These are phyloP conservation scores for Buxus sempervirens DNA, from an alignment of 164 flowering plant species.

Conservation along the genomic window DNA sequence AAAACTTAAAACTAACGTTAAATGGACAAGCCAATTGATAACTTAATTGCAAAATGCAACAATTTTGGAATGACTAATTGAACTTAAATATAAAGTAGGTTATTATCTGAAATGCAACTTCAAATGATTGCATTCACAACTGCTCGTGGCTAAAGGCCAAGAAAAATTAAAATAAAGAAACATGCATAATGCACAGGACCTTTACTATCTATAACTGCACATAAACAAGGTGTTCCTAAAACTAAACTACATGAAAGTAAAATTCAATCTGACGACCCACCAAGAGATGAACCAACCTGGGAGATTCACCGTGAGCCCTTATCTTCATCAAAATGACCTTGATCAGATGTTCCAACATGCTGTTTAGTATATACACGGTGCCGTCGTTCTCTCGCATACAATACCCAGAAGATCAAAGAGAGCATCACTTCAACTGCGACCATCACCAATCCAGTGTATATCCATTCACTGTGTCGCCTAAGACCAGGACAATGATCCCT, in stretches of 20 bases:
- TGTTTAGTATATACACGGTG: constrained; percentile 33
- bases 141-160: too few species aligned
- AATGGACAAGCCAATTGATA: too few species aligned
- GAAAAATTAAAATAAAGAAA: too few species aligned
- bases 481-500: constrained; percentile 40
- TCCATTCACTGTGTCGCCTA: constrained; percentile 32
- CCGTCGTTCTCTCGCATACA: constrained; percentile 44
- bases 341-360: neutral
- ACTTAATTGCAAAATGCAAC: too few species aligned
- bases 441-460: constrained; percentile 41
- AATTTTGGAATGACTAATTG: too few species aligned
- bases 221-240: neutral
- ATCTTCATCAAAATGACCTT: neutral
- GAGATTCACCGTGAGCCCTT: constrained; percentile 4
- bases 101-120: too few species aligned
- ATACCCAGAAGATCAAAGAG: constrained; percentile 50
- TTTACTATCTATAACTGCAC: too few species aligned
- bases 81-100: too few species aligned
- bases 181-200: too few species aligned
- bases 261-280: neutral
- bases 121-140: too few species aligned
- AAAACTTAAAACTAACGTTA: too few species aligned
- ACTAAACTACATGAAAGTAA: neutral
- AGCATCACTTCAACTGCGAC: constrained; percentile 52
- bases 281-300: neutral